phyloP scores from a whole-genome alignment of 805 yeast genomes.

The Babjeviella inositovora region DNA sequence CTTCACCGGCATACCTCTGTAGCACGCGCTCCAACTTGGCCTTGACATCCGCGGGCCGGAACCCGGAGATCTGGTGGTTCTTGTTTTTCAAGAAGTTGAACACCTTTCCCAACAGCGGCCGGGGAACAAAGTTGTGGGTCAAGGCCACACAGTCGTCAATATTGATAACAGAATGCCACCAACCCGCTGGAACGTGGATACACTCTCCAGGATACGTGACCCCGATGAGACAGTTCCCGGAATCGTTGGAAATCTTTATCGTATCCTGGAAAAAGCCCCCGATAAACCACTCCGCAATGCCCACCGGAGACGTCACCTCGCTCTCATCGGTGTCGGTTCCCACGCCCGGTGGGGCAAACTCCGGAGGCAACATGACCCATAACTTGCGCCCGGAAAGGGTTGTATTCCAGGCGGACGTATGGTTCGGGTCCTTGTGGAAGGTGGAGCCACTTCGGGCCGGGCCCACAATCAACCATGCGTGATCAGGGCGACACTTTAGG shows the following conservation, averaged over 20 bases:
- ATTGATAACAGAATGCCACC: constrained; percentile 96
- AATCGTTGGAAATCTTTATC: constrained; percentile 26
- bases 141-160: constrained; percentile 70
- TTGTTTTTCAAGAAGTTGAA: constrained; percentile 53
- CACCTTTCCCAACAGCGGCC: constrained; percentile 39
- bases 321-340: constrained; percentile 61
- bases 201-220: constrained; percentile 73
- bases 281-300: constrained; percentile 82
- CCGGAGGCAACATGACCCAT: constrained; percentile 84
- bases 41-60: constrained; percentile 38
- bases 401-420: constrained; percentile 85
- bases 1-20: constrained; percentile 5
- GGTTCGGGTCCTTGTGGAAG: constrained; percentile 87
- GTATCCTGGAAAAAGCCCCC: constrained; percentile 70
- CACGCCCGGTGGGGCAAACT: constrained; percentile 71
- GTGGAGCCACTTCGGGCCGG: constrained; percentile 75
- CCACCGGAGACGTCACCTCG: constrained; percentile 86
- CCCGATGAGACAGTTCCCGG: constrained; percentile 40
- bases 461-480: constrained; percentile 85
- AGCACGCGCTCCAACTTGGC: constrained; percentile 14
- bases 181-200: constrained; percentile 83
- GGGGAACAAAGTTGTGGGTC: constrained; percentile 81
- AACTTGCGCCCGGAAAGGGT: constrained; percentile 59
- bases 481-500: constrained; percentile 59
- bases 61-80: constrained; percentile 66